Base-by-base conservation (phyloP, 345 rosid species). In the Populus tremula region DNA sequence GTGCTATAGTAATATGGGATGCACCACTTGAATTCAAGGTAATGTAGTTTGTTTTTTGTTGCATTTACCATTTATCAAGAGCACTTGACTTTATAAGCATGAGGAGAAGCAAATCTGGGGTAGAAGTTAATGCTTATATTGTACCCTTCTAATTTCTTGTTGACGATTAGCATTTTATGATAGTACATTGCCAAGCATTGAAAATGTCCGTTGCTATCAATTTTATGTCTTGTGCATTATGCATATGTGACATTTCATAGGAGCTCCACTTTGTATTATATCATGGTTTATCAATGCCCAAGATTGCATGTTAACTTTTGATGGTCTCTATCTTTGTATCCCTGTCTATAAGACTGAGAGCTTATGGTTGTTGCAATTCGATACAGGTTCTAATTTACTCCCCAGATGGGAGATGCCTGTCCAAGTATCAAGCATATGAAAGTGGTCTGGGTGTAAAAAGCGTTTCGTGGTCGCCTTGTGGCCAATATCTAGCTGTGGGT, bases 391-490 rank as follows among this genome's bases (percentile, higher is more conserved):
- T 96, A 69, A 87, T 89, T 63, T 91, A 96, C 86, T 93, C 99
- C 36, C 98, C 98, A 38, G 99, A 96, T 83, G 98, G 99, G 68
- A 90, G 97, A 84, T 93, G 97, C 84, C 87, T 96, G 36, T 90
- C 85, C 72, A 96, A 93, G 89, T 92, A 96, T 67, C 99, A 92
- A 83, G 97, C 99, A 49, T 96, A 93, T 80, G 98, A 96, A 77
- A 90, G 99, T 83, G 99, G 99, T 41, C 87, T 96, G 70, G 98
- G 99, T 77, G 98, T 96, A 49, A 96, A 96, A 73, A 87, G 87
- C 72, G 90, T 96, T 79, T 91, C 94, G 29, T 96, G 99, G 97
- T 96, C 98, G 77, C 97, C 99, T 17, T 96, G 95, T 83, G 98
- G 98, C 66, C 98, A 92, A 83, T 96, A 87, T 92, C 88, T 93